phyloP scores from a whole-genome alignment of 2,329 filamentous ascomycete genomes.

The Claviceps humidiphila region DNA sequence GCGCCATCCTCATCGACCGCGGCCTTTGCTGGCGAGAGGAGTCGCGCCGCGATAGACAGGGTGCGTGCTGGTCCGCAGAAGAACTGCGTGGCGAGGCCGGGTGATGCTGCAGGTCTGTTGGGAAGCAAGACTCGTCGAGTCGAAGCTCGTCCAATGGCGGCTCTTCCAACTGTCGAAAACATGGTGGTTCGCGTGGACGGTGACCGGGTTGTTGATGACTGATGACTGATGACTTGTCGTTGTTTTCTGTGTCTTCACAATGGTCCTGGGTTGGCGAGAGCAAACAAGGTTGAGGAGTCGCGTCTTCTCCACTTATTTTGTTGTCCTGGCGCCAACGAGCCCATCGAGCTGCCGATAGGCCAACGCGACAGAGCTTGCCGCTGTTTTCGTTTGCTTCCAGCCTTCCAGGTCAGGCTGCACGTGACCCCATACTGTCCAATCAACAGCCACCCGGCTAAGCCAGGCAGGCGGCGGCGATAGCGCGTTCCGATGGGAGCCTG shows the following conservation, averaged over 20 bases:
- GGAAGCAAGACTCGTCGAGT: slow-evolving; percentile 20
- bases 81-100: slow-evolving; percentile 7
- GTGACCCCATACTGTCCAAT: not conserved
- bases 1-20: slow-evolving; percentile 9
- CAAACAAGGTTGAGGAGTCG: not conserved
- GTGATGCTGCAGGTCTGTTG: slow-evolving; percentile 8
- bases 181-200: slow-evolving; percentile 15
- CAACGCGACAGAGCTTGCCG: not conserved
- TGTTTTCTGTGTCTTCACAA: not conserved
- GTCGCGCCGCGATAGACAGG: slow-evolving; percentile 16
- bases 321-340: not conserved
- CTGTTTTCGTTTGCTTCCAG: no score
- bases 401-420: no score
- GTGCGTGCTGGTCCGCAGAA: slow-evolving; percentile 6
- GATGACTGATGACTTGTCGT: not conserved
- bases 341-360: not conserved
- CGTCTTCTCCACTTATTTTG: not conserved
- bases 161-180: slow-evolving; percentile 28
- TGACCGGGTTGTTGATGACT: not conserved
- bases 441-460: not conserved
- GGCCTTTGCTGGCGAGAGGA: slow-evolving; percentile 11
- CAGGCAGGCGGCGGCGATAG: not conserved
- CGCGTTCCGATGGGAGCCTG: not conserved
- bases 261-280: not conserved
- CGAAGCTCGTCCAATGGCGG: slow-evolving; percentile 20